phyloP scores from a whole-genome alignment of 169 alveolate species.

The Eimeria necatrix region DNA sequence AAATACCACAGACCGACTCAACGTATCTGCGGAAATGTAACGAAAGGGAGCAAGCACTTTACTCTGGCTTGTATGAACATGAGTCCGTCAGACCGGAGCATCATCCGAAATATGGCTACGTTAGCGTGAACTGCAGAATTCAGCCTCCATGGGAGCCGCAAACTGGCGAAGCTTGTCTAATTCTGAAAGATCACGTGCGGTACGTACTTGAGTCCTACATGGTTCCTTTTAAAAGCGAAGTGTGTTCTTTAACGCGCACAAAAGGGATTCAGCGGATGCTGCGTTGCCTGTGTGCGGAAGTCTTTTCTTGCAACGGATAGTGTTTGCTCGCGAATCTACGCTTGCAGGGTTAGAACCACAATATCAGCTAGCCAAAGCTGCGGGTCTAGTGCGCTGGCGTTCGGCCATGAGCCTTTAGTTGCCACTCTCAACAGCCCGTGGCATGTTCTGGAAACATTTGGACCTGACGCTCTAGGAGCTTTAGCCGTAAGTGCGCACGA shows the following conservation, averaged over 20 bases:
- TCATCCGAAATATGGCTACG: conserved; percentile 63
- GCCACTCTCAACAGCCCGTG: conserved; percentile 76
- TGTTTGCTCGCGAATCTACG: neutral
- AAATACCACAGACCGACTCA: conserved; percentile 65
- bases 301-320: neutral
- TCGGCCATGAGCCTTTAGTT: conserved; percentile 48
- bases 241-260: neutral
- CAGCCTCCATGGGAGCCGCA: conserved; percentile 62
- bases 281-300: neutral
- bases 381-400: conserved; percentile 17
- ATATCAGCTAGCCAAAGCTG: conserved; percentile 22
- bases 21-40: conserved; percentile 64
- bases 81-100: conserved; percentile 79
- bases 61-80: conserved; percentile 71
- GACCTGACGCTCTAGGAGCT: conserved; percentile 19
- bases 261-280: neutral
- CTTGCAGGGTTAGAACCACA: conserved; percentile 69
- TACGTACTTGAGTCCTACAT: neutral
- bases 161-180: conserved; percentile 61
- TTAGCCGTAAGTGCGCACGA: conserved; percentile 56
- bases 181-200: conserved; percentile 78
- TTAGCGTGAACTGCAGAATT: conserved; percentile 57
- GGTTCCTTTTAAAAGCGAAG: neutral
- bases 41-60: conserved; percentile 61
- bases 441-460: conserved; percentile 75